These are phyloP conservation scores for Camelina laxa DNA, from an alignment of 345 rosid species.

Conservation along the genomic window DNA sequence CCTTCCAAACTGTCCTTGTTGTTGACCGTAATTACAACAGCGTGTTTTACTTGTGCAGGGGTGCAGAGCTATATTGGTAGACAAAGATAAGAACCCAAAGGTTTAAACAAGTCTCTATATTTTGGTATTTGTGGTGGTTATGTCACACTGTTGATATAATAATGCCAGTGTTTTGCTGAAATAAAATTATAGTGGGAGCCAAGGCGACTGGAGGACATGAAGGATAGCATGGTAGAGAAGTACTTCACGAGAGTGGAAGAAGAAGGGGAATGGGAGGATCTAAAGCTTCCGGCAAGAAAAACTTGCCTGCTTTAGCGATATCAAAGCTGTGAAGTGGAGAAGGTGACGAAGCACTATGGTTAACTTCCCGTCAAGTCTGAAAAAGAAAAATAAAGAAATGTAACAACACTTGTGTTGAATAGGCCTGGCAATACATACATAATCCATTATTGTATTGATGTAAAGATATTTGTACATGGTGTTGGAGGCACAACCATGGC, in stretches of 20 bases:
- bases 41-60: slow-evolving; percentile 59
- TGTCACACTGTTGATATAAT: slow-evolving; percentile 9
- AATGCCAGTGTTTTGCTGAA: background rate
- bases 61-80: slow-evolving; percentile 87
- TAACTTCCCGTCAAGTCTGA: background rate
- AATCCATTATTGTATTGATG: slow-evolving; percentile 30
- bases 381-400: slow-evolving; percentile 31
- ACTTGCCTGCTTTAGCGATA: slow-evolving; percentile 57
- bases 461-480: slow-evolving; percentile 22
- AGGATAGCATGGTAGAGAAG: slow-evolving; percentile 59
- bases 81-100: slow-evolving; percentile 87
- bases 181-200: slow-evolving; percentile 72
- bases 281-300: slow-evolving; percentile 61
- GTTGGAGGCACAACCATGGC: slow-evolving; percentile 45
- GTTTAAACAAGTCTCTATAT: slow-evolving; percentile 41
- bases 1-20: slow-evolving; percentile 1
- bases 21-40: background rate
- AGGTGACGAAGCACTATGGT: slow-evolving; percentile 33
- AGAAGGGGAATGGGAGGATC: slow-evolving; percentile 64
- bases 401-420: slow-evolving; percentile 22
- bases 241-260: slow-evolving; percentile 66
- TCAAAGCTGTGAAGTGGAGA: slow-evolving; percentile 64
- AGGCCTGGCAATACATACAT: slow-evolving; percentile 12
- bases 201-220: slow-evolving; percentile 60
- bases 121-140: slow-evolving; percentile 23